phyloP scores from a whole-genome alignment of 2,329 filamentous ascomycete genomes.

The Claviceps pusilla region DNA sequence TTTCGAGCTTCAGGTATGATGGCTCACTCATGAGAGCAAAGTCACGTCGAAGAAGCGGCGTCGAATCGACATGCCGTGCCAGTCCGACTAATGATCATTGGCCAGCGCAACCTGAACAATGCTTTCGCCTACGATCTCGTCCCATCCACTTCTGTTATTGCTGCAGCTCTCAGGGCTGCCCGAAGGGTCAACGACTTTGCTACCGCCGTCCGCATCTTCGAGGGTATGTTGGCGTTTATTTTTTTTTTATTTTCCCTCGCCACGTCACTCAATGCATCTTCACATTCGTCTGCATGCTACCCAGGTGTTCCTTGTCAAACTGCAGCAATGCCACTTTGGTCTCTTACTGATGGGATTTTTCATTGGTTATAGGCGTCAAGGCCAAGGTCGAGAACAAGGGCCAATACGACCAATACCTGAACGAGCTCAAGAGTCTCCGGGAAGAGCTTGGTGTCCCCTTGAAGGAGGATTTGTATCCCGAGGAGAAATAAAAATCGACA shows the following conservation, averaged over 20 bases:
- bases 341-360: neutral
- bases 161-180: constrained; percentile 82
- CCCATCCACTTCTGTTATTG: constrained; percentile 79
- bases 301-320: neutral
- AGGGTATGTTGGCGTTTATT: constrained; percentile 50
- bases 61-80: constrained; percentile 1
- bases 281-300: neutral
- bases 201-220: constrained; percentile 94
- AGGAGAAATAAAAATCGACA: constrained; percentile 31
- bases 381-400: constrained; percentile 97
- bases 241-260: neutral
- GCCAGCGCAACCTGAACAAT: constrained; percentile 87
- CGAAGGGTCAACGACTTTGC: constrained; percentile 96
- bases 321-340: neutral
- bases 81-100: constrained; percentile 6
- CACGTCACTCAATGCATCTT: neutral
- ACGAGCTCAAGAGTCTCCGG: constrained; percentile 80
- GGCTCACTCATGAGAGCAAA: neutral
- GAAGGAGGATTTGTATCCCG: constrained; percentile 86
- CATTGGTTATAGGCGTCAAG: constrained; percentile 59
- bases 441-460: constrained; percentile 85
- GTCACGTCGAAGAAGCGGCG: constrained; percentile 1
- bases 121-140: constrained; percentile 99
- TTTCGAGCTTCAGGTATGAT: constrained; percentile 92
- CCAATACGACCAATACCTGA: constrained; percentile 93